Conservation (phyloP, 805 yeast species). For the Nakazawaea holstii region DNA sequence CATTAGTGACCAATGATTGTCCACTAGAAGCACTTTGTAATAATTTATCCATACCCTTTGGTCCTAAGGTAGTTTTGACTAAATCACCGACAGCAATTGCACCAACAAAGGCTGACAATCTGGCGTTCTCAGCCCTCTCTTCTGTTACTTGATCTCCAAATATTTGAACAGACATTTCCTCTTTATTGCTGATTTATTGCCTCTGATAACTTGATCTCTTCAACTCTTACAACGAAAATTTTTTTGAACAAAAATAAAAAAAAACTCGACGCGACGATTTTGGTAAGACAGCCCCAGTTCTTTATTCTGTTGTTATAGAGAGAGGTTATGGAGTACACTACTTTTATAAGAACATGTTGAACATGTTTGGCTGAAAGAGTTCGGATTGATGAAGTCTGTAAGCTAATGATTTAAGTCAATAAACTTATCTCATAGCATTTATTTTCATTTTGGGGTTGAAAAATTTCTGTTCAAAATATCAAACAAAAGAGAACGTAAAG, state of each 20-base stretch:
- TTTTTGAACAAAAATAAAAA: slow-evolving; percentile 1
- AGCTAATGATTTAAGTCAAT: no score
- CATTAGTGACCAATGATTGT: slow-evolving; percentile 82
- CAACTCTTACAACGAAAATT: not conserved
- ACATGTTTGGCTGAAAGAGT: no score
- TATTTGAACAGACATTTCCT: slow-evolving; percentile 69
- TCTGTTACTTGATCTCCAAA: slow-evolving; percentile 97
- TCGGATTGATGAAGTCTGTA: no score
- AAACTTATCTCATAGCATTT: no score
- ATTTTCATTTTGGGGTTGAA: no score
- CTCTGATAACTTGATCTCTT: not conserved
- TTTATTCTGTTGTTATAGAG: no score
- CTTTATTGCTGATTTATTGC: not conserved
- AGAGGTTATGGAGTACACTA: not conserved
- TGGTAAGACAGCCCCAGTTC: slow-evolving; percentile 1
- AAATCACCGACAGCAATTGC: slow-evolving; percentile 99
- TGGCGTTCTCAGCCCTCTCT: slow-evolving; percentile 97
- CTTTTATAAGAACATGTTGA: no score
- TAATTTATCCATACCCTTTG: slow-evolving; percentile 98
- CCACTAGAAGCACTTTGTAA: slow-evolving; percentile 83
- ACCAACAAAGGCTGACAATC: slow-evolving; percentile 95
- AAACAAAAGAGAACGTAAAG: no score
- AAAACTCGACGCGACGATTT: slow-evolving; percentile 3
- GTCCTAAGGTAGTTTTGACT: slow-evolving; percentile 91
- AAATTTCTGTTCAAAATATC: no score